Conservation (phyloP, 768 basidiomycete species). For the Lactarius hengduanensis region DNA sequence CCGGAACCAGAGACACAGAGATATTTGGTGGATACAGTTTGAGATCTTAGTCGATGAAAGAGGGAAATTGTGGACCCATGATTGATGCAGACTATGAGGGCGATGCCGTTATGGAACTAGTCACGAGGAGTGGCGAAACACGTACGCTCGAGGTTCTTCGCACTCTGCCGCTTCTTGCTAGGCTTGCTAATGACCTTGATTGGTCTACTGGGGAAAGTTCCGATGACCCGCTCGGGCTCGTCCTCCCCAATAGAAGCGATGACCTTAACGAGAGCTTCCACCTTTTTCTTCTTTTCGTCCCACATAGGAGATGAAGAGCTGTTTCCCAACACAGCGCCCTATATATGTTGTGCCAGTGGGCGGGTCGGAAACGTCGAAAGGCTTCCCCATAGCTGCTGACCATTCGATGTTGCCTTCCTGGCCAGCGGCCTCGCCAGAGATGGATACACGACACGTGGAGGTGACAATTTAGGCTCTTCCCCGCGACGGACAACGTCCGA, state of each 20-base stretch:
- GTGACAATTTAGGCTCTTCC: conserved; percentile 69
- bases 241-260: conserved; percentile 77
- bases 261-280: conserved; percentile 90
- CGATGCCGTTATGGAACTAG: conserved; percentile 19
- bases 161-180: conserved; percentile 93
- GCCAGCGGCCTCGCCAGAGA: conserved; percentile 85
- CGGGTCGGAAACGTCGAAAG: conserved; percentile 76
- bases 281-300: conserved; percentile 95
- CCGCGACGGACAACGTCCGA: conserved; percentile 71
- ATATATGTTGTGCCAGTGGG: conserved; percentile 85
- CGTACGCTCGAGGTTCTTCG: conserved; percentile 90
- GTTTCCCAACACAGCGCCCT: conserved; percentile 91
- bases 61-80: conserved; percentile 94
- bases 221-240: conserved; percentile 79
- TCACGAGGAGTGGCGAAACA: conserved; percentile 24
- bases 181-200: conserved; percentile 99
- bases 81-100: conserved; percentile 76
- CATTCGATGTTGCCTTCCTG: conserved; percentile 87
- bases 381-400: conserved; percentile 81
- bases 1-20: conserved; percentile 93
- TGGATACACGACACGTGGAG: conserved; percentile 87
- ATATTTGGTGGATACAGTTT: conserved; percentile 94
- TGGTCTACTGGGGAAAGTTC: conserved; percentile 87
- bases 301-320: conserved; percentile 92
- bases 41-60: conserved; percentile 94